phyloP scores from a whole-genome alignment of 768 basidiomycete species.

The Macrolepiota dolichaula region DNA sequence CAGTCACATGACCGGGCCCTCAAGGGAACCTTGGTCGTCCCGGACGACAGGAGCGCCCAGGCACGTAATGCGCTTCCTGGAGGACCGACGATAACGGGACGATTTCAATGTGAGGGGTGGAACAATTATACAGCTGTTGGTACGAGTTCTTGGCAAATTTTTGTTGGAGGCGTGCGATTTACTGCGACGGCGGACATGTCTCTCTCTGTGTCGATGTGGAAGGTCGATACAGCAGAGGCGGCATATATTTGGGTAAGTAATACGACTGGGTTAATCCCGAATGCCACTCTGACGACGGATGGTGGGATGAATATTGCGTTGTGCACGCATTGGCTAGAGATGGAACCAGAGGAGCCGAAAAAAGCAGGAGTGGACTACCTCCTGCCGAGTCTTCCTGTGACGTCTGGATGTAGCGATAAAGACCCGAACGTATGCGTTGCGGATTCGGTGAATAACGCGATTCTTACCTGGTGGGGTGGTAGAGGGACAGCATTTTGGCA shows the following conservation, averaged over 20 bases:
- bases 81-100: conserved; percentile 8
- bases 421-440: conserved; percentile 14
- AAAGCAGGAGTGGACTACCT: not conserved
- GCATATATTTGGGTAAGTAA: conserved; percentile 14
- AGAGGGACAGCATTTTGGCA: conserved; percentile 15
- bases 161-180: not conserved
- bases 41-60: conserved; percentile 10
- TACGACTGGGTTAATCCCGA: conserved; percentile 11
- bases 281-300: conserved; percentile 13
- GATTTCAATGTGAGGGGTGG: conserved; percentile 10
- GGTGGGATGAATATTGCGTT: conserved; percentile 14
- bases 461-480: conserved; percentile 20
- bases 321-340: conserved; percentile 12
- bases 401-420: conserved; percentile 13
- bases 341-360: not conserved
- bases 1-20: conserved; percentile 9
- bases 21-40: conserved; percentile 13
- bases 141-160: not conserved
- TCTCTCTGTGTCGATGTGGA: conserved; percentile 1
- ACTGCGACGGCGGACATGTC: conserved; percentile 2
- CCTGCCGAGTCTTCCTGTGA: not conserved
- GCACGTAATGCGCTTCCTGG: conserved; percentile 9
- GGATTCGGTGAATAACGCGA: conserved; percentile 18
- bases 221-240: conserved; percentile 8
- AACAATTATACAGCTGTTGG: conserved; percentile 6